Evolutionary conservation across 2,329 filamentous ascomycete genomes (phyloP), one percentile per base, ranked within the genome.

Genomic region (Diaporthe citrichinensis): DNA sequence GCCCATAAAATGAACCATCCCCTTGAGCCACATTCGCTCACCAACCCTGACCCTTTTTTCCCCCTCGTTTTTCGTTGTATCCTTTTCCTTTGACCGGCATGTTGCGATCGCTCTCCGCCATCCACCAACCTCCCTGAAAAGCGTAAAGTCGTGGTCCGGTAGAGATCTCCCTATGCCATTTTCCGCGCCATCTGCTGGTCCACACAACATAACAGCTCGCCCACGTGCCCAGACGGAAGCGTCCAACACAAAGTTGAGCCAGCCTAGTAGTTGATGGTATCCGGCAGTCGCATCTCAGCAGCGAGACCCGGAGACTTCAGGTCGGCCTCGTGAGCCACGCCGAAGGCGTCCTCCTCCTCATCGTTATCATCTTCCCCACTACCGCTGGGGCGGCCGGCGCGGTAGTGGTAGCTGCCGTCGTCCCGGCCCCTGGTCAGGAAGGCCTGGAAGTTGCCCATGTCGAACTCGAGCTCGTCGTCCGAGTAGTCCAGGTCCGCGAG

Each of bases 21-120:
- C 15, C 28, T 25, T 23, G 6, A n/a, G 15, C n/a, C 49, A 4
- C n/a, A 5, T 15, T 39, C 41, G 2, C n/a, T 53, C 28, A 41
- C n/a, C 41, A 31, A 31, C 3, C 31, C 31, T 31, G 31, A n/a
- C 46, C 15, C 9, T 41, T 2, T 4, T n/a, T 17, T 15, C 23
- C 9, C 28, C 79, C 77, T 2, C 80, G 80, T 71, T 69, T 74
- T 67, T 72, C 71, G 17, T 10, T 23, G 20, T 20, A 31, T 55
- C 15, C 14, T 15, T 44, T 10, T 20, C 14, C 28, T 9, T 23
- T 71, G 17, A 51, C 20, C 20, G 10, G 5, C 7, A 15, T 17
- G 14, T 44, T 23, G 25, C 36, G 7, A 44, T 28, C 15, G 6
- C 9, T 10, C 17, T 7, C 41, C 9, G 14, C 9, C 9, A 31